Evolutionary conservation across 2,329 filamentous ascomycete species (phyloP), one percentile per base, ranked within the genome.

Genomic region (Aspergillus terreus): DNA sequence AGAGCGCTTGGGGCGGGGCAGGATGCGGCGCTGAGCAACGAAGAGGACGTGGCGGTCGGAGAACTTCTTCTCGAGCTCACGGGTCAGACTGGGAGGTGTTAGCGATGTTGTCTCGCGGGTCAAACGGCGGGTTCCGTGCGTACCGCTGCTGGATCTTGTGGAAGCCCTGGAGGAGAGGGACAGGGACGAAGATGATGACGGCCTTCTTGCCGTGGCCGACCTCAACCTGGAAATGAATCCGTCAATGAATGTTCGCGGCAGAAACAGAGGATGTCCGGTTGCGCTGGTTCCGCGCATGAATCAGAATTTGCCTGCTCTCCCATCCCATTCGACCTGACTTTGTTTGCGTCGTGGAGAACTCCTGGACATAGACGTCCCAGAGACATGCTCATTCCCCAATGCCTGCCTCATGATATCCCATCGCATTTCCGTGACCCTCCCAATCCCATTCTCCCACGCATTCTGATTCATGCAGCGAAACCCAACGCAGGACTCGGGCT

Each of bases 61-160:
- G 90, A 99, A 99, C 84, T 99, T 99, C 91, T 99, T 99, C 88
- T 99, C 94, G 75, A 99, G 92, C 85, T 99, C 94, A 81, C 94
- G 94, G 79, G 94, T 99, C 75, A 99, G 87, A 76, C 92, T 97
- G 41, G 15, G 25, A 21, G 19, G 32, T 23, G 41, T 44, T 23
- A 19, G 15, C 11, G n/a, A 15, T 14, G 30, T 14, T 38, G 3
- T 42, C 15, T 40, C 14, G 7, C 19, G 21, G 14, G 38, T 50
- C 30, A 36, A 6, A 38, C 7, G 11, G 10, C 4, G 2, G 54
- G 69, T 51, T 48, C 38, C 61, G 35, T 36, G 53, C 87, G 80
- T 92, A 97, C 92, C 94, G 92, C 84, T 97, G 94, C 86, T 99
- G 94, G 76, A 96, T 90, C 76, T 94, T 92, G 89, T 97, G 94